Evolutionary conservation across 768 basidiomycete genomes (phyloP).

Genomic region (Tulasnella sp.): DNA sequence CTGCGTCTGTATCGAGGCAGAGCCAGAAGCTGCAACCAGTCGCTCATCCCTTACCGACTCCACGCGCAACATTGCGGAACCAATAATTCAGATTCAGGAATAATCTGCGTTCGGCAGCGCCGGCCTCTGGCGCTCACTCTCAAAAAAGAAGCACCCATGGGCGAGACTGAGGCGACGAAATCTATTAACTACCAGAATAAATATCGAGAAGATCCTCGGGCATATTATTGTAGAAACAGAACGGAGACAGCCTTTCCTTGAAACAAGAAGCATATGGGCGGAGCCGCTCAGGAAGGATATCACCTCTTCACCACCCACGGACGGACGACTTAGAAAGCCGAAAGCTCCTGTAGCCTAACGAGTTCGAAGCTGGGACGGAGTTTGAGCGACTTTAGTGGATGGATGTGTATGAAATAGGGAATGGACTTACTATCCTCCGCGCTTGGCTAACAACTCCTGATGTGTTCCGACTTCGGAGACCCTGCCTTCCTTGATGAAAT

Average conservation of each 20-base stretch:
- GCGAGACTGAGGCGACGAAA: background rate
- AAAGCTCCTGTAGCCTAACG: slow-evolving; percentile 72
- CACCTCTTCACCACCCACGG: background rate
- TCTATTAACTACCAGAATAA: background rate
- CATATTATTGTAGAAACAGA: background rate
- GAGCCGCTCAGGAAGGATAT: background rate
- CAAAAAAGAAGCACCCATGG: background rate
- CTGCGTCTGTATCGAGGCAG: background rate
- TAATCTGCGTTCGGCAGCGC: background rate
- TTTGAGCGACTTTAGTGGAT: slow-evolving; percentile 3
- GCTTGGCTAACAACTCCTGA: slow-evolving; percentile 58
- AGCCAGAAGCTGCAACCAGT: background rate
- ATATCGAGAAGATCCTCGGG: background rate
- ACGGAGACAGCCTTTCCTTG: background rate
- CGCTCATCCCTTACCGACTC: background rate
- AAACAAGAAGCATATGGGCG: background rate
- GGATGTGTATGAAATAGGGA: background rate
- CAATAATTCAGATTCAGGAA: background rate
- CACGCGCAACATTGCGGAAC: background rate
- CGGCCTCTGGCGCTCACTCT: background rate
- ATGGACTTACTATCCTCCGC: slow-evolving; percentile 40
- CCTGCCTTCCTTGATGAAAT: slow-evolving; percentile 82
- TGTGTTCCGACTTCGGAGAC: slow-evolving; percentile 87
- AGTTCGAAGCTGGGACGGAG: slow-evolving; percentile 54
- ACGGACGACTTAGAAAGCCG: slow-evolving; percentile 29